A percentile compares a stretch with the other conserved stretches of the same genome.
Evolutionary conservation across 2,329 filamentous ascomycete genomes (phyloP).

Genomic region (Emericellopsis cladophorae): DNA sequence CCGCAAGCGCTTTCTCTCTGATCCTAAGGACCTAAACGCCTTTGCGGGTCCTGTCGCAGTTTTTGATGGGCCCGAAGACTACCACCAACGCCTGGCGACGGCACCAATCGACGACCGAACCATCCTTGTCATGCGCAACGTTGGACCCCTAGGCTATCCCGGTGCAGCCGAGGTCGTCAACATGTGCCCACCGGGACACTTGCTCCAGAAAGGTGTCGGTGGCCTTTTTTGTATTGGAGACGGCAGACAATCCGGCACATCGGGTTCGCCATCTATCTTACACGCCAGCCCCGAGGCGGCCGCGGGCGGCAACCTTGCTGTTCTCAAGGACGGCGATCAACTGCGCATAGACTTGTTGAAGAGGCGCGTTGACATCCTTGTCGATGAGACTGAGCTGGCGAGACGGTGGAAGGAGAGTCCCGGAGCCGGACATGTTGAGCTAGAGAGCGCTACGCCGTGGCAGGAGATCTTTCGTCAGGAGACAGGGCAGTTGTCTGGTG

Average conservation of each 20-base stretch:
- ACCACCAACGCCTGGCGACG: slow-evolving; percentile 16
- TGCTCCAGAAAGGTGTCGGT: slow-evolving; percentile 30
- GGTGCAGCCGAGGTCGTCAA: slow-evolving; percentile 39
- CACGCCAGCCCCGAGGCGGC: slow-evolving; percentile 43
- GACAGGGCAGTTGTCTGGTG: slow-evolving; percentile 27
- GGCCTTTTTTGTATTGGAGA: slow-evolving; percentile 37
- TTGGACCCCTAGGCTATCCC: slow-evolving; percentile 34
- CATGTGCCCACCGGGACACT: slow-evolving; percentile 31
- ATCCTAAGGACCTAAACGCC: slow-evolving; percentile 30
- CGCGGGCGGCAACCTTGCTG: slow-evolving; percentile 37
- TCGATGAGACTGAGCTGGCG: slow-evolving; percentile 26
- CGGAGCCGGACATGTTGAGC: slow-evolving; percentile 20
- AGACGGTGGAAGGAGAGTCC: slow-evolving; percentile 20
- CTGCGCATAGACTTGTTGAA: slow-evolving; percentile 35
- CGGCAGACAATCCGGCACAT: slow-evolving; percentile 41
- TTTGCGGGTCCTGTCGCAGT: slow-evolving; percentile 33
- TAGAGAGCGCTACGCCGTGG: slow-evolving; percentile 34
- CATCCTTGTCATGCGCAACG: slow-evolving; percentile 13
- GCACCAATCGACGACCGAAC: background rate
- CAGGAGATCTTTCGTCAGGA: slow-evolving; percentile 35
- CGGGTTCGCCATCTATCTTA: slow-evolving; percentile 40
- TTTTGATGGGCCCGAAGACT: slow-evolving; percentile 38
- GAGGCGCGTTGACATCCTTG: slow-evolving; percentile 32
- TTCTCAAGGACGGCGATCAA: slow-evolving; percentile 34
- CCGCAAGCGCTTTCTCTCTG: slow-evolving; percentile 26